phyloP scores from a whole-genome alignment of 192 early-diverging fungal genomes.

The Coemansia sp. region DNA sequence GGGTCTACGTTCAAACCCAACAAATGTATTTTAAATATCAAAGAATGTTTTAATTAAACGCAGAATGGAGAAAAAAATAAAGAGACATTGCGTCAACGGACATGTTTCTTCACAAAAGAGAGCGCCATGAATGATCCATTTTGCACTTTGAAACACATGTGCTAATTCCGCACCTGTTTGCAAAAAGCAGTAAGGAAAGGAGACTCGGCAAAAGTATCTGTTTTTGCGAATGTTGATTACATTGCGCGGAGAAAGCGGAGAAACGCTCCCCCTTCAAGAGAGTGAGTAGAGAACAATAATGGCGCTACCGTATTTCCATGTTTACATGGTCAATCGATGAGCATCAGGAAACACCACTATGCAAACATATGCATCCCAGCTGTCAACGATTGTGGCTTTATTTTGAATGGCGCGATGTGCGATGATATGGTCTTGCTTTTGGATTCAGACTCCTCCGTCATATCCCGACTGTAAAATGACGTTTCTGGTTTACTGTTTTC shows the following conservation, averaged over 20 bases:
- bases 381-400: not conserved
- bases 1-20: not conserved
- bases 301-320: not conserved
- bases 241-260: not conserved
- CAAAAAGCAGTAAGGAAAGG: not conserved
- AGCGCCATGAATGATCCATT: not conserved
- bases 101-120: not conserved
- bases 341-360: not conserved
- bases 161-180: not conserved
- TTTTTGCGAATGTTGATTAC: not conserved
- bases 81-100: not conserved
- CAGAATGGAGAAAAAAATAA: not conserved
- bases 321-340: not conserved
- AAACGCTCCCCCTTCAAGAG: not conserved
- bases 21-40: not conserved
- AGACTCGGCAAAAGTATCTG: not conserved
- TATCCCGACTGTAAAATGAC: slow-evolving; percentile 3
- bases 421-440: not conserved
- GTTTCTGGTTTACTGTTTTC: slow-evolving; percentile 4
- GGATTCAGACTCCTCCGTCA: not conserved
- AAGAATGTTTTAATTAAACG: not conserved
- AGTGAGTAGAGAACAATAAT: not conserved
- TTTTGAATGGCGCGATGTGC: slow-evolving; percentile 1
- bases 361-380: not conserved
- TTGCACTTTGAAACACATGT: not conserved